Conservation (phyloP, 2,329 filamentous ascomycete species). For the Penicillium sp. region DNA sequence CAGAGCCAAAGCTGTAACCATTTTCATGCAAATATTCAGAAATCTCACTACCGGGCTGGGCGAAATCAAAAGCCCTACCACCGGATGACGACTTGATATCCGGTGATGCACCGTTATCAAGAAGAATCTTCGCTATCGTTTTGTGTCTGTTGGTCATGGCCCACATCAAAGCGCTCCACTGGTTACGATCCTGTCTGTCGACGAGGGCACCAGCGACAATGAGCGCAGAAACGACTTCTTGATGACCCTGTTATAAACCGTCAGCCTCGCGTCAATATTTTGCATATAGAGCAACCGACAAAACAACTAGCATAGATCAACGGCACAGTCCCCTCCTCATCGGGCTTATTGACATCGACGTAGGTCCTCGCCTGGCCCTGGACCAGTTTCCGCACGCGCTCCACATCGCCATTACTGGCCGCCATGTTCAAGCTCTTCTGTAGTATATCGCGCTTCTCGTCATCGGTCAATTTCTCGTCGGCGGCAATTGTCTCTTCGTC, state of each 20-base stretch:
- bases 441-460: constrained; percentile 75
- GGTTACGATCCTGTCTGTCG: constrained; percentile 90
- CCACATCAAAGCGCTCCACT: constrained; percentile 99
- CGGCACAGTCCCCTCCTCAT: constrained; percentile 94
- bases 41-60: constrained; percentile 92
- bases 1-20: constrained; percentile 65
- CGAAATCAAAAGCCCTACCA: constrained; percentile 92
- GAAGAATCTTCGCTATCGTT: constrained; percentile 83
- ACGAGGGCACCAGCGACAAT: constrained; percentile 84
- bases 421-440: constrained; percentile 93
- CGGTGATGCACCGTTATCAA: constrained; percentile 92
- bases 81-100: constrained; percentile 94
- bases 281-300: constrained; percentile 51
- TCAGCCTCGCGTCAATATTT: constrained; percentile 9
- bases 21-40: constrained; percentile 93
- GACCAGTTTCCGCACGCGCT: constrained; percentile 73
- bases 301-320: constrained; percentile 98
- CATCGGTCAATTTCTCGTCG: constrained; percentile 69
- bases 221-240: constrained; percentile 78
- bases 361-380: constrained; percentile 69
- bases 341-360: constrained; percentile 80
- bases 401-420: constrained; percentile 90
- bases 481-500: constrained; percentile 77
- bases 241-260: constrained; percentile 65
- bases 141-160: constrained; percentile 99